phyloP scores from a whole-genome alignment of 2,329 filamentous ascomycete genomes.

The Curvularia eragrostidis region DNA sequence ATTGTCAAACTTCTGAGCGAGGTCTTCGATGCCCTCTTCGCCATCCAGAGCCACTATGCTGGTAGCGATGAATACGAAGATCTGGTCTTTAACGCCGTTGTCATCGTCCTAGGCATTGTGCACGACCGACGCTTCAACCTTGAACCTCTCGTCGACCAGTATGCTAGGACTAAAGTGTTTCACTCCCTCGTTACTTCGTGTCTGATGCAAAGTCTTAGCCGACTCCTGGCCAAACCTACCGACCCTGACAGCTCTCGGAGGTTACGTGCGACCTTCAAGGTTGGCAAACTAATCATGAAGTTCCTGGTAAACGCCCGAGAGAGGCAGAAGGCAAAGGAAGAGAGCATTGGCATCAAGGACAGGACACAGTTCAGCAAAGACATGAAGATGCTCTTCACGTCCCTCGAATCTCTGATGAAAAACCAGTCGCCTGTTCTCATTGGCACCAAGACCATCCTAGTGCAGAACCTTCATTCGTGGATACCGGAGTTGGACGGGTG shows the following conservation, averaged over 20 bases:
- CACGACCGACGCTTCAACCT: conserved; percentile 94
- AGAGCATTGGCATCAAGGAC: conserved; percentile 81
- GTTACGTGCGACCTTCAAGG: conserved; percentile 90
- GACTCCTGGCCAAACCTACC: conserved; percentile 80
- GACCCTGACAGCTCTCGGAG: conserved; percentile 84
- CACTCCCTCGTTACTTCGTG: conserved; percentile 92
- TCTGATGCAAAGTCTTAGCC: conserved; percentile 83
- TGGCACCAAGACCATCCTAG: conserved; percentile 91
- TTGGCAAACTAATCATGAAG: conserved; percentile 89
- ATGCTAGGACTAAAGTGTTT: conserved; percentile 86
- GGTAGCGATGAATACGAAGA: conserved; percentile 93
- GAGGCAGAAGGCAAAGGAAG: conserved; percentile 88
- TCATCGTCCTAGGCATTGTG: conserved; percentile 89
- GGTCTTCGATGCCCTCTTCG: conserved; percentile 89
- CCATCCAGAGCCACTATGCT: conserved; percentile 88
- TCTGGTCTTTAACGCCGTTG: conserved; percentile 86
- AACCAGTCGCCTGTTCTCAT: conserved; percentile 85
- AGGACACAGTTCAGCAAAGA: conserved; percentile 80
- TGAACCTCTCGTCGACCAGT: conserved; percentile 87
- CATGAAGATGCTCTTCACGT: conserved; percentile 85
- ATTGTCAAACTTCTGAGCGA: conserved; percentile 92
- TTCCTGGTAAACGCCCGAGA: conserved; percentile 90
- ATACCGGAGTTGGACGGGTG: conserved; percentile 85
- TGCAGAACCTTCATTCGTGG: conserved; percentile 97
- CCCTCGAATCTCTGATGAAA: conserved; percentile 87